Percentiles rank a stretch among this genome's conserved stretches.
Evolutionary conservation across 345 rosid species (phyloP).

Genomic region (Trapa bicornis): DNA sequence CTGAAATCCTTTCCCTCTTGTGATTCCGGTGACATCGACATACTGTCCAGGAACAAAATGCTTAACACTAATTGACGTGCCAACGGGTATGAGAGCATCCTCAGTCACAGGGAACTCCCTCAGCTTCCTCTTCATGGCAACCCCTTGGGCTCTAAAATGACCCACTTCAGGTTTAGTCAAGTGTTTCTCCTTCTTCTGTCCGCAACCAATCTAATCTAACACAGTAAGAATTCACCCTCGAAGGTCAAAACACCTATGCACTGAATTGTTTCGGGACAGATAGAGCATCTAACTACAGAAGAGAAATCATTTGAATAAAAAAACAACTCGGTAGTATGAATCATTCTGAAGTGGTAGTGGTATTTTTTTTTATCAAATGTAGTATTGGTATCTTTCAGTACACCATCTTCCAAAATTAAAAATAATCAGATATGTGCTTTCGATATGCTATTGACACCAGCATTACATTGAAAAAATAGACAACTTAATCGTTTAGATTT

Average conservation of each 20-base stretch:
- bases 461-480: too few relatives aligned
- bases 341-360: not conserved
- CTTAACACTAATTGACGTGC: slow-evolving; percentile 57
- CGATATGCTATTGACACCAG: too few relatives aligned
- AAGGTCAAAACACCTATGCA: not conserved
- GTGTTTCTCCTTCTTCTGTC: slow-evolving; percentile 90
- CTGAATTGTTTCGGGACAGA: not conserved
- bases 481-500: too few relatives aligned
- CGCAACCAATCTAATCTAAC: slow-evolving; percentile 74
- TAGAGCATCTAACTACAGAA: not conserved
- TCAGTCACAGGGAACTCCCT: slow-evolving; percentile 89
- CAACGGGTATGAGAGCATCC: slow-evolving; percentile 81
- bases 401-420: not conserved
- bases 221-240: slow-evolving; percentile 18
- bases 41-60: slow-evolving; percentile 92
- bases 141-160: slow-evolving; percentile 94
- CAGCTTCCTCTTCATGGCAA: slow-evolving; percentile 83
- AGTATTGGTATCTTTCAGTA: not conserved
- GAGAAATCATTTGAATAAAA: not conserved
- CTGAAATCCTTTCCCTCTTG: slow-evolving; percentile 94
- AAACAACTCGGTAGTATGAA: not conserved
- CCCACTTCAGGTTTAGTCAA: slow-evolving; percentile 87
- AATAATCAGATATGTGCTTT: not conserved
- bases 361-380: too few relatives aligned
- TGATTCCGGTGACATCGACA: slow-evolving; percentile 78